These are phyloP conservation scores for Wickerhamiella kurtzmanii DNA, from an alignment of 805 yeast genomes.

Conservation along the genomic window DNA sequence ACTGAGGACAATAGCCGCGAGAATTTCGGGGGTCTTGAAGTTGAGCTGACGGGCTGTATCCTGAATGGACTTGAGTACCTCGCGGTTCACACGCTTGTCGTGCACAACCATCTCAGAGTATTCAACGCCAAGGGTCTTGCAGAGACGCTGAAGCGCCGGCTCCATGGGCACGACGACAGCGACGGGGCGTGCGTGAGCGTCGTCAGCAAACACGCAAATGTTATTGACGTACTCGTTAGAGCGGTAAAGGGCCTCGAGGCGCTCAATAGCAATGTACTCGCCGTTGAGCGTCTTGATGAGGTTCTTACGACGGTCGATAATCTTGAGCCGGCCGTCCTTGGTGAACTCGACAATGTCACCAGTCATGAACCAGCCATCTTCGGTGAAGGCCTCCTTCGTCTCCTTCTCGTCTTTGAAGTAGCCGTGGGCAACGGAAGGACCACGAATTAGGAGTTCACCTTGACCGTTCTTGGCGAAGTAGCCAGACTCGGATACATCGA, in stretches of 20 bases:
- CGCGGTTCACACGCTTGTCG: slow-evolving; percentile 42
- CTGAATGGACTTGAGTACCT: slow-evolving; percentile 45
- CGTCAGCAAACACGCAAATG: slow-evolving; percentile 89
- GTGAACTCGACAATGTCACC: slow-evolving; percentile 98
- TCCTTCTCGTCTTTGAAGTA: slow-evolving; percentile 77
- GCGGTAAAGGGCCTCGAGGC: slow-evolving; percentile 81
- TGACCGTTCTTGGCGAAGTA: slow-evolving; percentile 80
- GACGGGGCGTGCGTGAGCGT: slow-evolving; percentile 73
- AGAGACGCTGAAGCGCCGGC: slow-evolving; percentile 45
- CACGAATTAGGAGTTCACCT: slow-evolving; percentile 80
- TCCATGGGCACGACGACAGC: slow-evolving; percentile 82
- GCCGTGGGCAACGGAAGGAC: slow-evolving; percentile 57
- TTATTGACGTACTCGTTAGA: slow-evolving; percentile 64
- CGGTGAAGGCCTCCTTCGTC: slow-evolving; percentile 58
- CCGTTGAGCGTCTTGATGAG: slow-evolving; percentile 92
- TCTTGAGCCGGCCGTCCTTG: slow-evolving; percentile 56
- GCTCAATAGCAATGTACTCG: slow-evolving; percentile 94
- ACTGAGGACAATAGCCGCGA: slow-evolving; percentile 62
- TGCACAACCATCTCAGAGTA: slow-evolving; percentile 37
- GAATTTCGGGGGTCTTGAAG: slow-evolving; percentile 69
- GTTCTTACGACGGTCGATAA: slow-evolving; percentile 92
- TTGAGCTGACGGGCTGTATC: slow-evolving; percentile 73
- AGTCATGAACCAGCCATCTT: slow-evolving; percentile 88
- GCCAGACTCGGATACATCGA: slow-evolving; percentile 85
- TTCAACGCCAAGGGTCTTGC: slow-evolving; percentile 42